Evolutionary conservation across 2,329 filamentous ascomycete genomes (phyloP).

Genomic region (Epichloe festucae): DNA sequence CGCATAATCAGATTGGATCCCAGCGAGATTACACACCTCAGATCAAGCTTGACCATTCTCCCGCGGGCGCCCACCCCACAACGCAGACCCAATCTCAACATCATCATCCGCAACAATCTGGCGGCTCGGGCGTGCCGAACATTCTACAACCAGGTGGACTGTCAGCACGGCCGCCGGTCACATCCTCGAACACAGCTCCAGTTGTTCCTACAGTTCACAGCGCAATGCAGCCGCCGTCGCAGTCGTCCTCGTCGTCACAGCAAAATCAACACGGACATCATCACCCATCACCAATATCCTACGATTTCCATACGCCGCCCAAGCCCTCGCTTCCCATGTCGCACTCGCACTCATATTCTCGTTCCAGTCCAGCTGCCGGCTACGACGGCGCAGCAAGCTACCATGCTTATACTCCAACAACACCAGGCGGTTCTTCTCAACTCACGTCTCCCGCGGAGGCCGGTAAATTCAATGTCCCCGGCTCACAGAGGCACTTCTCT

Average conservation of each 20-base stretch:
- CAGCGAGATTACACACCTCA: slow-evolving; percentile 38
- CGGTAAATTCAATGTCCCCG: slow-evolving; percentile 41
- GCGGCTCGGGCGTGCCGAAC: slow-evolving; percentile 38
- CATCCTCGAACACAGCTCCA: slow-evolving; percentile 32
- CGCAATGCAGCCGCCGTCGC: slow-evolving; percentile 19
- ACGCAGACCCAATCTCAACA: slow-evolving; percentile 14
- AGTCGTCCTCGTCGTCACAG: slow-evolving; percentile 23
- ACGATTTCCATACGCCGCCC: slow-evolving; percentile 49
- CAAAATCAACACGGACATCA: slow-evolving; percentile 17
- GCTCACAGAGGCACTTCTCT: slow-evolving; percentile 50
- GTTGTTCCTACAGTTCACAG: slow-evolving; percentile 33
- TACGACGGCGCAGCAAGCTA: slow-evolving; percentile 44
- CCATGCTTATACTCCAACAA: slow-evolving; percentile 47
- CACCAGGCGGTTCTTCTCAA: slow-evolving; percentile 50
- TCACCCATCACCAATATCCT: slow-evolving; percentile 28
- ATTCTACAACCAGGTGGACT: slow-evolving; percentile 44
- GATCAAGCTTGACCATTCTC: slow-evolving; percentile 36
- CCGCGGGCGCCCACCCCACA: slow-evolving; percentile 23
- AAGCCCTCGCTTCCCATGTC: slow-evolving; percentile 53
- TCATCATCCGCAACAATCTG: slow-evolving; percentile 21
- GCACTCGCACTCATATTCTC: slow-evolving; percentile 68
- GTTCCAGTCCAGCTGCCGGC: slow-evolving; percentile 62
- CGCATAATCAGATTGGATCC: slow-evolving; percentile 23
- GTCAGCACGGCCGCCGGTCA: slow-evolving; percentile 19
- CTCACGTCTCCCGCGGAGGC: slow-evolving; percentile 46